phyloP scores from a whole-genome alignment of 2,329 filamentous ascomycete species.

The Byssoonygena ceratinophila region DNA sequence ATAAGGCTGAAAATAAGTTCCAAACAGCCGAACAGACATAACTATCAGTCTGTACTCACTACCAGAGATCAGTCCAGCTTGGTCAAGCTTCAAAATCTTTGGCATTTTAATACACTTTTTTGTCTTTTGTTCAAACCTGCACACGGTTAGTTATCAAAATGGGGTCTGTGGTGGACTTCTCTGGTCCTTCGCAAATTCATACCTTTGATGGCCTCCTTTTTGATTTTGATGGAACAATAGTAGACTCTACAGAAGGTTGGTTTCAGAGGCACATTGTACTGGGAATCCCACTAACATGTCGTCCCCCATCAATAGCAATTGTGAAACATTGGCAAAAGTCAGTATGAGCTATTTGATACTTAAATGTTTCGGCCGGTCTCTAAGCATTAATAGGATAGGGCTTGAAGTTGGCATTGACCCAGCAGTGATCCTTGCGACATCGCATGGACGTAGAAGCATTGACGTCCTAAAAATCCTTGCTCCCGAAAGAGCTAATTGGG shows the following conservation, averaged over 20 bases:
- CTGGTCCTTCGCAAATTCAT: conserved; percentile 31
- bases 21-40: no score
- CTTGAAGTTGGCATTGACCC: conserved; percentile 74
- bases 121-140: not conserved
- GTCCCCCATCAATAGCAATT: conserved; percentile 45
- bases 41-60: no score
- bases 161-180: conserved; percentile 26
- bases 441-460: conserved; percentile 81
- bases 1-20: not conserved
- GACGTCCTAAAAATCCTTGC: conserved; percentile 71
- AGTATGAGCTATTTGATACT: conserved; percentile 21
- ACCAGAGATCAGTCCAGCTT: no score
- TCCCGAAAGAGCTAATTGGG: conserved; percentile 80
- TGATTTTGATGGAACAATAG: conserved; percentile 41
- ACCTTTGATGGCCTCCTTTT: conserved; percentile 38
- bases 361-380: not conserved
- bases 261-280: not conserved
- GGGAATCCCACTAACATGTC: conserved; percentile 19
- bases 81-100: not conserved
- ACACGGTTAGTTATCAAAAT: no score
- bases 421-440: conserved; percentile 75
- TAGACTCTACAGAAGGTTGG: conserved; percentile 39
- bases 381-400: conserved; percentile 39
- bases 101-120: not conserved
- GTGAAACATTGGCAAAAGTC: conserved; percentile 54